A percentile compares a stretch with the other conserved stretches of the same genome.
Conservation (phyloP, 2,329 filamentous ascomycete species). For the Blastomyces emzantsi region DNA sequence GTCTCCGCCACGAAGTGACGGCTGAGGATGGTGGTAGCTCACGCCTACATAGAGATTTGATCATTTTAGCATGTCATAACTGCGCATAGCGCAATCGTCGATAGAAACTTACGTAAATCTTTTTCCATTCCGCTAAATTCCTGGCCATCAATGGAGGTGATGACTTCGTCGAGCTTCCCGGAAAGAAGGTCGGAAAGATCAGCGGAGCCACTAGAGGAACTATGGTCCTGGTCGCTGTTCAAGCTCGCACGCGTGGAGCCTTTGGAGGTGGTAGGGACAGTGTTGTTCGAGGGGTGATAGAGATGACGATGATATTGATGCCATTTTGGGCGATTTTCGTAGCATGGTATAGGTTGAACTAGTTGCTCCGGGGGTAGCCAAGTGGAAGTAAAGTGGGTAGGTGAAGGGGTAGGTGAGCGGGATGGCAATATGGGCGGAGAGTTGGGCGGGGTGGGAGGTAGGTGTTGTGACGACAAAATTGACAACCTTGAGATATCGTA, state of each 20-base stretch:
- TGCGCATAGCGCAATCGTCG: not conserved
- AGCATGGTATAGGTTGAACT: not conserved
- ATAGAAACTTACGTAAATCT: slow-evolving; percentile 23
- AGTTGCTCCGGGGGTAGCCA: not conserved
- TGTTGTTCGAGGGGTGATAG: not conserved
- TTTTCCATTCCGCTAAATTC: slow-evolving; percentile 40
- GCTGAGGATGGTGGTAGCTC: not conserved
- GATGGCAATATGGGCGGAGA: slow-evolving; percentile 4
- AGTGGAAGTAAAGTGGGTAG: not conserved
- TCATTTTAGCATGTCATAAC: slow-evolving; percentile 2
- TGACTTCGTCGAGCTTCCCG: slow-evolving; percentile 55
- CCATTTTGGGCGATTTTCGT: not conserved
- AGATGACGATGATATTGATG: not conserved
- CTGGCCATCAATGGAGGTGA: slow-evolving; percentile 64
- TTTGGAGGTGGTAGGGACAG: not conserved
- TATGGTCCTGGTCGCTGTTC: slow-evolving; percentile 22
- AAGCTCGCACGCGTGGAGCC: slow-evolving; percentile 11
- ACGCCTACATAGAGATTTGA: not conserved
- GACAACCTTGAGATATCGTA: slow-evolving; percentile 9
- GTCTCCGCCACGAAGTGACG: slow-evolving; percentile 3
- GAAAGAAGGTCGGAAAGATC: slow-evolving; percentile 50
- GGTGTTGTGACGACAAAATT: not conserved
- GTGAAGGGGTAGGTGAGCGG: slow-evolving; percentile 1
- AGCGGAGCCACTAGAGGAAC: slow-evolving; percentile 20
- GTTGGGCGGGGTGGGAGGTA: slow-evolving; percentile 6